These are phyloP conservation scores for Botrytis sinoallii DNA, from an alignment of 2,329 filamentous ascomycete genomes.

Conservation along the genomic window DNA sequence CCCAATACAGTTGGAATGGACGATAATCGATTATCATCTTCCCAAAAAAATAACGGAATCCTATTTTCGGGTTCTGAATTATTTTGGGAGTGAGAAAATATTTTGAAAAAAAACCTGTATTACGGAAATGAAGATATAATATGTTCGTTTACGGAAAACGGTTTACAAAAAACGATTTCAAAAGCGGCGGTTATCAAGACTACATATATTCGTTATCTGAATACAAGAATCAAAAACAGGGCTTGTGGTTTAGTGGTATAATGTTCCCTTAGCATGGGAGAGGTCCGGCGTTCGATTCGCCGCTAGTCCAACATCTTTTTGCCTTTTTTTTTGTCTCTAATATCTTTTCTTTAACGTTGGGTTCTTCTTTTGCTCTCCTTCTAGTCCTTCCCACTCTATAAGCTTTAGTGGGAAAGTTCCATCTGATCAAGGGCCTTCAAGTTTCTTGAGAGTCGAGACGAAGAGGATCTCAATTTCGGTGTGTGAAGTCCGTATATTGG, in stretches of 20 bases:
- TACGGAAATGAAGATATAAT: not conserved
- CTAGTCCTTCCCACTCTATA: too few relatives aligned
- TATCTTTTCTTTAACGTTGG: too few relatives aligned
- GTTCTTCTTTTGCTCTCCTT: not conserved
- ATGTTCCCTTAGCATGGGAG: too few relatives aligned
- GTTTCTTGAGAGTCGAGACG: not conserved
- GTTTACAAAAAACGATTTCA: not conserved
- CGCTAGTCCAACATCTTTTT: too few relatives aligned
- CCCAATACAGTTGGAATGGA: not conserved
- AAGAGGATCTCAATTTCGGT: not conserved
- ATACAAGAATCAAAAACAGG: too few relatives aligned
- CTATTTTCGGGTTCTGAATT: not conserved
- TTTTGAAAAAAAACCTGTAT: not conserved
- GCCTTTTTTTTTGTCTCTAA: not conserved
- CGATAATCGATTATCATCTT: not conserved
- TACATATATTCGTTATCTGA: too few relatives aligned
- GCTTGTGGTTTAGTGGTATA: too few relatives aligned
- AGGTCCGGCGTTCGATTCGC: too few relatives aligned
- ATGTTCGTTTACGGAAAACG: not conserved
- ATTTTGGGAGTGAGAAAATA: not conserved
- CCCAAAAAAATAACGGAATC: not conserved
- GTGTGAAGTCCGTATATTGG: not conserved
- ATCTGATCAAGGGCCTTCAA: not conserved
- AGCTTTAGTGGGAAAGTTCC: not conserved
- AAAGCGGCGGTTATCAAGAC: not conserved